Percentiles rank a stretch among this genome's conserved stretches.
Evolutionary conservation across 2,329 filamentous ascomycete species (phyloP).

Genomic region (Colletotrichum higginsianum): DNA sequence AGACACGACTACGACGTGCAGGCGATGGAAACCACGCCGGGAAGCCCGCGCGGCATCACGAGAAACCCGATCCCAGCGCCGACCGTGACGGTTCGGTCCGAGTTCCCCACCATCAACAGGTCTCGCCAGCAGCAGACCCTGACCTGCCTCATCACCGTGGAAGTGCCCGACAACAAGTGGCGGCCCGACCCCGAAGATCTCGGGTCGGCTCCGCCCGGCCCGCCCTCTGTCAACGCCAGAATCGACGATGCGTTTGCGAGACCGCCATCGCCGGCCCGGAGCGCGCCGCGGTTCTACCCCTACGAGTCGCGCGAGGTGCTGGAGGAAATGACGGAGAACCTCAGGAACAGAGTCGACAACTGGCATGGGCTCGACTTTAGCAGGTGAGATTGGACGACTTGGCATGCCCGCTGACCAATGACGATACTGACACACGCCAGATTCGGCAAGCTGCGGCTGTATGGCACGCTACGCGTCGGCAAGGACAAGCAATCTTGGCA

Average conservation of each 20-base stretch:
- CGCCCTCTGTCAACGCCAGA: conserved; percentile 57
- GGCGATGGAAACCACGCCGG: conserved; percentile 90
- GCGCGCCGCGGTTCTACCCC: conserved; percentile 73
- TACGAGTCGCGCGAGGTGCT: conserved; percentile 84
- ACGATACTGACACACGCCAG: conserved; percentile 60
- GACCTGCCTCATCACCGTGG: conserved; percentile 93
- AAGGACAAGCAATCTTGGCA: conserved; percentile 98
- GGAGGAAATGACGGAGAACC: conserved; percentile 87
- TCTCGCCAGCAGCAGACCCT: conserved; percentile 95
- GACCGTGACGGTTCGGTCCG: conserved; percentile 93
- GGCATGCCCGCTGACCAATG: conserved; percentile 8
- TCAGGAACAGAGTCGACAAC: conserved; percentile 92
- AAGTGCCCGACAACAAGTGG: conserved; percentile 95
- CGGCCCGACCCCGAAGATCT: conserved; percentile 86
- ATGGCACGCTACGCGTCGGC: conserved; percentile 91
- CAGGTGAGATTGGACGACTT: conserved; percentile 64
- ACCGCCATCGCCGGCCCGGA: conserved; percentile 72
- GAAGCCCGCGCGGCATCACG: conserved; percentile 78
- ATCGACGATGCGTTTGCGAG: conserved; percentile 69
- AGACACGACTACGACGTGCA: conserved; percentile 96
- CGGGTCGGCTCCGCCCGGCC: conserved; percentile 64
- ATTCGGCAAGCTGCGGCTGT: conserved; percentile 92
- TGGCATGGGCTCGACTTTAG: conserved; percentile 97
- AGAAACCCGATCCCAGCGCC: conserved; percentile 93
- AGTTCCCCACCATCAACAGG: conserved; percentile 93